These are phyloP conservation scores for Tinospora cordifolia DNA, from an alignment of 164 flowering plant species.

Conservation along the genomic window DNA sequence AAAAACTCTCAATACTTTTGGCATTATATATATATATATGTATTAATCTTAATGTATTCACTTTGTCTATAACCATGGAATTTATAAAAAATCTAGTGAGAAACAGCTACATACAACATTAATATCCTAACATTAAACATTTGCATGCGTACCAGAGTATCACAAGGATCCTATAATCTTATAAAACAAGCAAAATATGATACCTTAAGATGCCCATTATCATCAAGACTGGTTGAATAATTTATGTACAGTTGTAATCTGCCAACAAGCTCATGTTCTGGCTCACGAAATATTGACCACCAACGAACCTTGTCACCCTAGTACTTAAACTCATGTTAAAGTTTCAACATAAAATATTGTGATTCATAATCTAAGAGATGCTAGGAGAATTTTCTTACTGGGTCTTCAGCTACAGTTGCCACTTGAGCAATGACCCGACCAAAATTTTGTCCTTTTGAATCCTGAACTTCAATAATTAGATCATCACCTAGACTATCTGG, in stretches of 20 bases:
- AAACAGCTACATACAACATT: no score
- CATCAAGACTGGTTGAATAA: constrained; percentile 67
- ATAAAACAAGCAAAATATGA: neutral
- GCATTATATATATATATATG: no score
- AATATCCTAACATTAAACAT: neutral
- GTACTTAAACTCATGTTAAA: constrained; percentile 18
- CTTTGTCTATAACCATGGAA: no score
- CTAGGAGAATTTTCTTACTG: constrained; percentile 31
- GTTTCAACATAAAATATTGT: constrained; percentile 7
- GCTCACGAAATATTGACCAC: constrained; percentile 87
- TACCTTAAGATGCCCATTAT: constrained; percentile 69
- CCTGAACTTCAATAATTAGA: constrained; percentile 71
- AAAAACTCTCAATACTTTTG: no score
- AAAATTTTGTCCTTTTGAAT: constrained; percentile 63
- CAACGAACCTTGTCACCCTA: constrained; percentile 92
- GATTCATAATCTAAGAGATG: neutral
- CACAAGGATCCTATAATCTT: neutral
- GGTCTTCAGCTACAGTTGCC: constrained; percentile 73
- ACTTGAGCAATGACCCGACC: constrained; percentile 86
- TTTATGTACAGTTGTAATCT: constrained; percentile 67
- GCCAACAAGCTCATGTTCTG: constrained; percentile 87
- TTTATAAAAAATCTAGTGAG: no score
- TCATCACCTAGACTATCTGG: constrained; percentile 91
- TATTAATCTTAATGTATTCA: no score
- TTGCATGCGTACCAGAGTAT: neutral